Evolutionary conservation across 441 rosid species (phyloP).

Genomic region (Aquilaria agallochum): DNA sequence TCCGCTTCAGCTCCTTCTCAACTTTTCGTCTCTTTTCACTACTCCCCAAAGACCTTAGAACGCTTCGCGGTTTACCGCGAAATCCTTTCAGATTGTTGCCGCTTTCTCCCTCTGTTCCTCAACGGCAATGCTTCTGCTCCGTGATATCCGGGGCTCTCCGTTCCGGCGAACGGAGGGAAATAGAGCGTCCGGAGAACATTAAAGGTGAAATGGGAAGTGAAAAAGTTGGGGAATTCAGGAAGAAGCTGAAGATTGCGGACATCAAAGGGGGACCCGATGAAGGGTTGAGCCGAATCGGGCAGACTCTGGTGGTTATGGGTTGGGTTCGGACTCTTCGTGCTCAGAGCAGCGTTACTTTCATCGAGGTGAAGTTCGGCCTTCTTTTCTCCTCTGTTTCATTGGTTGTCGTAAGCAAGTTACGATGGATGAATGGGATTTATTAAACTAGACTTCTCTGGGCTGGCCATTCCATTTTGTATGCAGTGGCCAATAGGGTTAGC

Average conservation of each 20-base stretch:
- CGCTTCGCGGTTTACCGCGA: slow-evolving; percentile 17
- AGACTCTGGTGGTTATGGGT: slow-evolving; percentile 58
- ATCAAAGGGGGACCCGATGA: slow-evolving; percentile 67
- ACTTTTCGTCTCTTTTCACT: slow-evolving; percentile 44
- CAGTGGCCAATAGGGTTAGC: no score
- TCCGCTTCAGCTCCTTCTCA: slow-evolving; percentile 35
- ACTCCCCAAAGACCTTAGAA: slow-evolving; percentile 26
- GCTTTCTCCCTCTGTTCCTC: slow-evolving; percentile 6
- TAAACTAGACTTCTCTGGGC: no score
- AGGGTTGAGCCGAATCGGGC: slow-evolving; percentile 63
- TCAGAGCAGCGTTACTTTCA: slow-evolving; percentile 81
- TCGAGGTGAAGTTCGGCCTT: slow-evolving; percentile 43
- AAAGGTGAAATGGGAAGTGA: slow-evolving; percentile 23
- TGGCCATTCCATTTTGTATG: no score
- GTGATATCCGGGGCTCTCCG: slow-evolving; percentile 30
- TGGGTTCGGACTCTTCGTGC: slow-evolving; percentile 92
- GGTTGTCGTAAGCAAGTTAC: background rate
- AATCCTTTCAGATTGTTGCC: slow-evolving; percentile 14
- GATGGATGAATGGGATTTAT: background rate
- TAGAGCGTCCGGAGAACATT: slow-evolving; percentile 20
- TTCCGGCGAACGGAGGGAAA: slow-evolving; percentile 30
- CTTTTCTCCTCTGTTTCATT: background rate
- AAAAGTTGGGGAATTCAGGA: slow-evolving; percentile 48
- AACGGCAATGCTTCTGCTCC: slow-evolving; percentile 33
- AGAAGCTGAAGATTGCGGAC: slow-evolving; percentile 64